A percentile compares a stretch with the other conserved stretches of the same genome.
Conservation (phyloP, 2,329 filamentous ascomycete species). For the Colletotrichum orchidophilum region DNA sequence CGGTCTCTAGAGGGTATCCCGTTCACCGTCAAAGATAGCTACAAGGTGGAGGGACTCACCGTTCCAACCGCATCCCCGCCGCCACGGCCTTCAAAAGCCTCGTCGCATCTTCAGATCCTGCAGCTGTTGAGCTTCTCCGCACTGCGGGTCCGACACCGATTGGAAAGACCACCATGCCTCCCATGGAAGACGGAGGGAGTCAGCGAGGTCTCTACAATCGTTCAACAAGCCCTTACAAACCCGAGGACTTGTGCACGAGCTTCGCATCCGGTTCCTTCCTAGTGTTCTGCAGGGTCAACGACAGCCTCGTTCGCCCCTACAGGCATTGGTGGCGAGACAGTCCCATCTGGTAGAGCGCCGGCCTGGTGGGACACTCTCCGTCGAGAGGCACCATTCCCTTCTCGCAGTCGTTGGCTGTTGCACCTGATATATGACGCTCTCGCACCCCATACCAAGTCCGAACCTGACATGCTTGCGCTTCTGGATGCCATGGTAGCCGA, state of each 20-base stretch:
- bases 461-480: constrained; percentile 50
- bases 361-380: constrained; percentile 63
- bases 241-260: constrained; percentile 58
- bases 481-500: constrained; percentile 56
- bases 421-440: constrained; percentile 63
- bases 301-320: constrained; percentile 59
- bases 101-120: constrained; percentile 61
- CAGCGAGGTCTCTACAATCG: constrained; percentile 62
- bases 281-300: constrained; percentile 59
- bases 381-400: constrained; percentile 58
- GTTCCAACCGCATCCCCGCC: constrained; percentile 64
- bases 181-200: constrained; percentile 65
- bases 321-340: constrained; percentile 61
- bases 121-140: constrained; percentile 56
- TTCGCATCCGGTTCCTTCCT: constrained; percentile 65
- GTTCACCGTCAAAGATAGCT: constrained; percentile 67
- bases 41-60: constrained; percentile 62
- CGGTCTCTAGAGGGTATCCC: constrained; percentile 62
- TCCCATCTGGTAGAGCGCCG: constrained; percentile 61
- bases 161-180: constrained; percentile 66
- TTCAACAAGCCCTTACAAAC: constrained; percentile 62
- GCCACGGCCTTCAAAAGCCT: constrained; percentile 61
- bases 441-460: constrained; percentile 58
- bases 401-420: constrained; percentile 60
- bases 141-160: constrained; percentile 60